Evolutionary conservation across 2,329 filamentous ascomycete species (phyloP).

Genomic region (Hortaea sp.): DNA sequence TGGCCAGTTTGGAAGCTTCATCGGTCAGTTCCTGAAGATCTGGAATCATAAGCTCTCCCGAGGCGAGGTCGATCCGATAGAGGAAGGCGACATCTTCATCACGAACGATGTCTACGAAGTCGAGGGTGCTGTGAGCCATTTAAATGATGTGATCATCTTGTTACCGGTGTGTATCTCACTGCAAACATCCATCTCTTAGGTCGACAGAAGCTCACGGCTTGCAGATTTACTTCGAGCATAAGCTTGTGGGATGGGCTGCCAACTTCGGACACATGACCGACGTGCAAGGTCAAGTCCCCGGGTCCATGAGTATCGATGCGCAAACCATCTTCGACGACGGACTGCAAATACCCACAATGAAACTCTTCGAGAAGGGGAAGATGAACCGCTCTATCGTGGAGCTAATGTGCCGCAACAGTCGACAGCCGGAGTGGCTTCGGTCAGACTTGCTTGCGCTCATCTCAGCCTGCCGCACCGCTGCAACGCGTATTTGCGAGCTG

Average conservation of each 20-base stretch:
- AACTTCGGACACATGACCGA: conserved; percentile 20
- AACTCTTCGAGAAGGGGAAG: conserved; percentile 17
- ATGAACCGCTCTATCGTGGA: conserved; percentile 19
- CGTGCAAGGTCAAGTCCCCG: conserved; percentile 18
- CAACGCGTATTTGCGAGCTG: conserved; percentile 17
- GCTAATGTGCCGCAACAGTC: conserved; percentile 17
- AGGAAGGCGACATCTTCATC: conserved; percentile 18
- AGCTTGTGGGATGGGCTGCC: conserved; percentile 18
- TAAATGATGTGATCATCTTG: conserved; percentile 14
- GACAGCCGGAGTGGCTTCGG: conserved; percentile 18
- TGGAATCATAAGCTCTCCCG: conserved; percentile 15
- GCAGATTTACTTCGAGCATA: conserved; percentile 17
- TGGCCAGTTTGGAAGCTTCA: conserved; percentile 18
- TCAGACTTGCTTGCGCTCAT: conserved; percentile 17
- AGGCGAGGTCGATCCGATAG: conserved; percentile 14
- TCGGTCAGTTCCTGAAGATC: conserved; percentile 19
- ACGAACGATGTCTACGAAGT: conserved; percentile 20
- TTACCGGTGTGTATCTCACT: background rate
- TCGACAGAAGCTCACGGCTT: conserved; percentile 1
- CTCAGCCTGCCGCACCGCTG: conserved; percentile 17
- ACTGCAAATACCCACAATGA: conserved; percentile 19
- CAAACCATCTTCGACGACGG: conserved; percentile 20
- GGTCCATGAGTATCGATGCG: conserved; percentile 18
- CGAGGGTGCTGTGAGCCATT: conserved; percentile 16
- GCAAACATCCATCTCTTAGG: background rate